Base-by-base conservation (phyloP, 345 rosid genomes). In the Anastatica hierochuntica region DNA sequence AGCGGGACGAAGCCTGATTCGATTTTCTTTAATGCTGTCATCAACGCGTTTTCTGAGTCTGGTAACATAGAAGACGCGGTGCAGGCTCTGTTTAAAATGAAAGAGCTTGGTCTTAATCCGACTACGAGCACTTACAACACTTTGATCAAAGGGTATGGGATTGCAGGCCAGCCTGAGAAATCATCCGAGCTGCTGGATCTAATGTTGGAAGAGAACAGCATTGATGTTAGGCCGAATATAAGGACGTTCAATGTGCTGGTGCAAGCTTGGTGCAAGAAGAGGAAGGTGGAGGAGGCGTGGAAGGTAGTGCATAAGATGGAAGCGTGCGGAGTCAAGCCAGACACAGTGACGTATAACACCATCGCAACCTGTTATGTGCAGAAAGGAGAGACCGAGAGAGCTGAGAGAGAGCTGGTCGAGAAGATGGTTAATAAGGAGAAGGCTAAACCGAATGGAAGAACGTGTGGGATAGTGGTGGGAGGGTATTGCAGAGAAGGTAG, bases 201-300 rank as follows among this genome's bases (percentile, higher is more conserved):
- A n/a, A 81, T 81, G 82, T 43, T 56, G 29, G 69, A 33, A 42
- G 78, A 61, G 49, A 56, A 54, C 6, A 68, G 57, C 14, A 10
- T 38, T 7, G 44, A 51, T 46, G 75, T 70, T 42, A 76, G 66
- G 63, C 84, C 84, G 14, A 74, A 78, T 56, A 70, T 72, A 63
- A 74, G 80, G 56, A 81, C 88, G 14, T 81, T 72, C 19, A 81
- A 78, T 49, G 75, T 81, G 35, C 63, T 81, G 37, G 74, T 81
- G 31, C 75, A 76, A 76, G 82, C 80, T 1, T 78, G 82, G 88
- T 81, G 88, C 33, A 76, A 72, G 73, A 68, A 70, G 69, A 81
- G 60, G 66, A 77, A 73, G 10, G 64, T 70, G 39, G 37, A 24
- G 44, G 84, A 81, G 62, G 82, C 84, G 13, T 71, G 88, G 84